Conservation (phyloP, 192 early-diverging fungal genomes). For the Linnemannia zychae region DNA sequence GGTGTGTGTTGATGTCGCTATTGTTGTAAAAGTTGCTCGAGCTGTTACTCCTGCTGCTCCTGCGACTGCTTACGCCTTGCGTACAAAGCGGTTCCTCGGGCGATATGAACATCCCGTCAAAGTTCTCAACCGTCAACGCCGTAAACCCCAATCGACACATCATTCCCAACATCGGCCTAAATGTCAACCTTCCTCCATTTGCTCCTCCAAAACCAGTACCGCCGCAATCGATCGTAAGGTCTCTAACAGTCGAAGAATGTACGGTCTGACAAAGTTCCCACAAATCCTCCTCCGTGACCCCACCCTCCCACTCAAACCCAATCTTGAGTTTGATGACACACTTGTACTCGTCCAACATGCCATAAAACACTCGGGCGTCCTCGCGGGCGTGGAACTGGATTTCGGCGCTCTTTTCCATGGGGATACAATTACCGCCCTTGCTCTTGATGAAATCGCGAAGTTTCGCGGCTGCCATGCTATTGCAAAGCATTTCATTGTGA, state of each 20-base stretch:
- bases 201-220: neutral
- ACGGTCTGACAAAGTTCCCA: conserved; percentile 28
- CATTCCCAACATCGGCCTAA: conserved; percentile 33
- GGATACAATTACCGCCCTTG: conserved; percentile 18
- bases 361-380: conserved; percentile 27
- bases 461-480: neutral
- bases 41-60: neutral
- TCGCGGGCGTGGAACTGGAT: conserved; percentile 15
- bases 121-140: conserved; percentile 36
- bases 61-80: neutral
- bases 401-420: conserved; percentile 21
- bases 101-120: conserved; percentile 17
- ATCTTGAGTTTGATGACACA: conserved; percentile 30
- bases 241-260: conserved; percentile 12
- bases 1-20: neutral
- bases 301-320: conserved; percentile 15
- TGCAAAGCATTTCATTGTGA: conserved; percentile 24
- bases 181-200: neutral
- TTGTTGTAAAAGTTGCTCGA: neutral
- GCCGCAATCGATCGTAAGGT: conserved; percentile 31
- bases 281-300: conserved; percentile 31
- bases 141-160: conserved; percentile 21
- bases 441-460: conserved; percentile 19
- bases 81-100: neutral
- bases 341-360: conserved; percentile 9